Base-by-base conservation (phyloP, 2,329 filamentous ascomycete genomes). In the Biscogniauxia mediterranea region DNA sequence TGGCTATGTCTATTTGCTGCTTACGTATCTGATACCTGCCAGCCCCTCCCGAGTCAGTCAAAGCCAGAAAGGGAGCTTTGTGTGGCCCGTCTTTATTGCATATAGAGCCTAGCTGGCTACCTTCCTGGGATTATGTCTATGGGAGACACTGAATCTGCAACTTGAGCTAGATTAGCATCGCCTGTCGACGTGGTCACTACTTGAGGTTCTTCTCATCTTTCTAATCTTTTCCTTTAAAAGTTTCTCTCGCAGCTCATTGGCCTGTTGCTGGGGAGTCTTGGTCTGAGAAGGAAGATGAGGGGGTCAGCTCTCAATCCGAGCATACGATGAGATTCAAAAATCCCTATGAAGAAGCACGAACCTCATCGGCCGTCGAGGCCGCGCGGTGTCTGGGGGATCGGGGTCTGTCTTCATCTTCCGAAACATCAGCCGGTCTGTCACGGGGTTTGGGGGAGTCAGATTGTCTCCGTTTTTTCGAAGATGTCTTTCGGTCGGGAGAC, bases 351-450 rank as follows among this genome's bases (percentile, higher is more conserved):
- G 71, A 69, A 70, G 67, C 69, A 74, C 75, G 73, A 79, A 79
- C 78, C 77, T 80, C 78, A 75, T 77, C 72, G 66, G 73, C 72
- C 69, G 68, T 65, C 62, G 73, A 69, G 65, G 68, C 69, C 63
- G 70, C 65, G 52, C 70, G 69, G 66, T 71, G 66, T 70, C 68
- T 73, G 62, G 72, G 66, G 66, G 75, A 68, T 73, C 66, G 71
- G 64, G 70, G 69, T 75, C 76, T 79, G 71, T 76, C 74, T 76
- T 80, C 74, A 76, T 78, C 75, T 75, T 78, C 77, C 71, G 75
- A 80, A 81, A 75, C 76, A 85, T 87, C 84, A 86, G 81, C 83
- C 73, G 79, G 80, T 76, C 77, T 83, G 75, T 79, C 74, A 77
- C 77, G 80, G 71, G 74, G 73, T 73, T 77, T 79, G 74, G 80